Evolutionary conservation across 805 yeast genomes (phyloP), one percentile per base, ranked within the genome.

Genomic region (Monosporozyma servazzii): DNA sequence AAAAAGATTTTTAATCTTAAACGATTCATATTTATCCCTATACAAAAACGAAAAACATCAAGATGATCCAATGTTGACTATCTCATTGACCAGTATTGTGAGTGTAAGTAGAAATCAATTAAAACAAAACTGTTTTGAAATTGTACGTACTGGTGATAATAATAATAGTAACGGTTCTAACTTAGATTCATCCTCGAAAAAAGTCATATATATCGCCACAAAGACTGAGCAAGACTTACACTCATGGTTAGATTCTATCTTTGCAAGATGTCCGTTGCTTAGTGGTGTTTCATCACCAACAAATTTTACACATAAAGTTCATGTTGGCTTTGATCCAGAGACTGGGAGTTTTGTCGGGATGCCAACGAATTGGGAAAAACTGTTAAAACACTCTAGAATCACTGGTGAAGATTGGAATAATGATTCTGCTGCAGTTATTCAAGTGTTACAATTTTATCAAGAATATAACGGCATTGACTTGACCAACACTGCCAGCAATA

Each of bases 401-500:
- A 86, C 96, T 3, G 83, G 82, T 53, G 91, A 84, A 59, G 99
- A 93, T 63, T 93, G 90, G 78, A 81, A 85, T 62, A 87, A 86
- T 57, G 90, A 93, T 66, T 97, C 99, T 0, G 90, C 88, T 61
- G 98, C 96, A 0, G 96, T 93, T 20, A 86, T 86, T 71, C 95
- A 88, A 63, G 95, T 88, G 36, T 82, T 88, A 50, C 90, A 87
- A 49, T 88, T 88, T 63, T 88, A 88, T 53, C 76, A 73, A 53
- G 76, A 72, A 56, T 74, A 68, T 50, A 67, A 65, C 53, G 70
- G 65, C 42, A 55, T 58, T 15, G 63, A 49, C 21, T 20, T 45
- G 21, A 51, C 48, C 23, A 50, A 17, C 27, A 25, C 7, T 7
- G 27, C 27, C 25, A 49, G 13, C 5, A 45, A 15, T 10, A 52